Evolutionary conservation across 148 eudicot genomes (phyloP).

Genomic region (Drosera capensis): DNA sequence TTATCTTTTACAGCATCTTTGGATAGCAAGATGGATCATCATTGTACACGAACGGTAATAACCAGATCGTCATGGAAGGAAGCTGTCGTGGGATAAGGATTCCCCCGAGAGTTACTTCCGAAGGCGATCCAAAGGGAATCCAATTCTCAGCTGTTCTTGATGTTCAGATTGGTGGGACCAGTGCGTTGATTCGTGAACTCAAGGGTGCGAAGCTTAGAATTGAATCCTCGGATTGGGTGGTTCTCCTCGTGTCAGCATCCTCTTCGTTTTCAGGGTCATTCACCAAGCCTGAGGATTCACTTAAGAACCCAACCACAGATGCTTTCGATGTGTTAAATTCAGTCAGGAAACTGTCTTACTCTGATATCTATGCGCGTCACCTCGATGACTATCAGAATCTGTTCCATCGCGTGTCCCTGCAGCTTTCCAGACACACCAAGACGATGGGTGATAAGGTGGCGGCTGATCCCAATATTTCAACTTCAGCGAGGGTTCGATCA

Average conservation of each 20-base stretch:
- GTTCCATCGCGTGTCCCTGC: constrained; percentile 60
- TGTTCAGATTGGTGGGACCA: constrained; percentile 31
- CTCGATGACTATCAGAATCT: constrained; percentile 60
- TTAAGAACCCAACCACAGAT: constrained; percentile 41
- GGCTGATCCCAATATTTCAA: constrained; percentile 12
- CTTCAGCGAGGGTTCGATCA: constrained; percentile 59
- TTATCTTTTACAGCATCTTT: constrained; percentile 52
- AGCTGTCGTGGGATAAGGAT: constrained; percentile 36
- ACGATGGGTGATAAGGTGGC: background rate
- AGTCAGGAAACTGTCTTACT: constrained; percentile 26
- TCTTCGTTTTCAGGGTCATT: constrained; percentile 72
- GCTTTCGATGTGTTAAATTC: constrained; percentile 22
- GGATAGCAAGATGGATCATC: constrained; percentile 51
- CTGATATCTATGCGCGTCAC: constrained; percentile 46
- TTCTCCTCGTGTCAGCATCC: constrained; percentile 46
- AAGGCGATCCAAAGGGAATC: constrained; percentile 50
- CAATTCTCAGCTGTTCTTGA: constrained; percentile 49
- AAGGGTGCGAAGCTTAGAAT: constrained; percentile 45
- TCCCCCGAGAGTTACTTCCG: constrained; percentile 7
- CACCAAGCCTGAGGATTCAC: constrained; percentile 48
- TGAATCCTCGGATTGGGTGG: constrained; percentile 57
- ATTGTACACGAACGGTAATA: constrained; percentile 27
- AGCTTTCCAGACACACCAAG: constrained; percentile 36
- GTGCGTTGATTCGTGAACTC: constrained; percentile 20
- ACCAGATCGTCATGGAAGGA: constrained; percentile 72